Evolutionary conservation across 371 early-diverging fungal genomes (phyloP), one percentile per base, ranked within the genome.

Genomic region (Sporodiniella umbellata): DNA sequence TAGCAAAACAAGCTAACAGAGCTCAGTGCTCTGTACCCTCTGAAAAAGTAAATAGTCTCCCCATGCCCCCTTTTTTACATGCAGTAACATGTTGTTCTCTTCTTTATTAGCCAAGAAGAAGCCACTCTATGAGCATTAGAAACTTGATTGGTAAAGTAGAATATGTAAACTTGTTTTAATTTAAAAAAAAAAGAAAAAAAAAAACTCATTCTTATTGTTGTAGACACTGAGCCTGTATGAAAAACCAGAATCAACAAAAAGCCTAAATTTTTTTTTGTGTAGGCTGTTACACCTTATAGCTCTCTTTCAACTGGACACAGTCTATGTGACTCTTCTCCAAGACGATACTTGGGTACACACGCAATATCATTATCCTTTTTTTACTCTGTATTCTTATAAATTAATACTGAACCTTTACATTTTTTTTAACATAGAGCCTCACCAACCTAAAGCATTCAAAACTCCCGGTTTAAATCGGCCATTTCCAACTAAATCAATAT

Each of bases 81-180:
- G 15, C 8, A 25, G 11, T 25, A 26, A 14, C 15, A 25, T 15
- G 15, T 48, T 48, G 24, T 19, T 19, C 2, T 18, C n/a, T 28
- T 26, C 24, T 5, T 23, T 39, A 17, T 30, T 17, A 54, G 54
- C 39, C 59, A 22, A 40, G 25, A 33, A 49, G 50, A 48, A 53
- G 54, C 21, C 43, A 46, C 35, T 54, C 60, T 4, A 60, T 60
- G 60, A 53, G 45, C 2, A 60, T 60, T 19, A 45, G 44, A 42
- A 54, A 54, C 35, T 23, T 60, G 14, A 30, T 60, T 39, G 60
- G 60, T 60, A 42, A 33, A 14, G n/a, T 15, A 14, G 11, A 30
- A 14, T 19, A n/a, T n/a, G n/a, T n/a, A n/a, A n/a, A n/a, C n/a
- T n/a, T n/a, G n/a, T n/a, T n/a, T n/a, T n/a, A n/a, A n/a, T n/a